Percentiles rank a stretch among this genome's conserved stretches.
Evolutionary conservation across 768 basidiomycete genomes (phyloP).

Genomic region (Hebeloma cylindrosporum): DNA sequence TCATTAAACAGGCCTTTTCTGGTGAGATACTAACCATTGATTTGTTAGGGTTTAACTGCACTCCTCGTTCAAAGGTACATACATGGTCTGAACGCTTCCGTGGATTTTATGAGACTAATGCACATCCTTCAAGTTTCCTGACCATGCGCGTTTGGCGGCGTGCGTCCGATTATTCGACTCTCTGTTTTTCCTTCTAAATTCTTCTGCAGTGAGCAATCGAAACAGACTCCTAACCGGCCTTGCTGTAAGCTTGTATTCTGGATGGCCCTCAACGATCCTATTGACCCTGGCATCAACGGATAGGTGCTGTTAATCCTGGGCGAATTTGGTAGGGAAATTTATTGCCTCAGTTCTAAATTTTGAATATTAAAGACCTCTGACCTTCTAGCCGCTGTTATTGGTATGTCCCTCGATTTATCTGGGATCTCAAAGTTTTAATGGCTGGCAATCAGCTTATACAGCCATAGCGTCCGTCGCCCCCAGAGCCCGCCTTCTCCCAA

Average conservation of each 20-base stretch:
- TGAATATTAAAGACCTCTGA: neutral
- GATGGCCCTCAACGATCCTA: neutral
- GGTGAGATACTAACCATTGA: too few relatives aligned
- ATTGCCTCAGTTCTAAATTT: neutral
- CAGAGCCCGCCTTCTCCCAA: neutral
- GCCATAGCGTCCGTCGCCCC: conserved; percentile 33
- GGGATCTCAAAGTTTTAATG: neutral
- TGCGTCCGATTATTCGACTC: conserved; percentile 13
- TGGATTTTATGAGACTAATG: neutral
- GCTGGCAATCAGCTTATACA: conserved; percentile 30
- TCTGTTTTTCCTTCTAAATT: conserved; percentile 2
- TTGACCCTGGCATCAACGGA: too few relatives aligned
- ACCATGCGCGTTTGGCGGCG: conserved; percentile 29
- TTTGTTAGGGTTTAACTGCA: conserved; percentile 24
- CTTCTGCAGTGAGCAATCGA: conserved; percentile 25
- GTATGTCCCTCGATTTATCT: conserved; percentile 10
- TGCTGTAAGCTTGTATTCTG: conserved; percentile 13
- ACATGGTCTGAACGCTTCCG: neutral
- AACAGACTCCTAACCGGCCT: conserved; percentile 21
- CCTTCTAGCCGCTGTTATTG: conserved; percentile 20
- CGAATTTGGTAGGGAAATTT: conserved; percentile 24
- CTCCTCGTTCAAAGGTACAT: conserved; percentile 28
- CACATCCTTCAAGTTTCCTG: conserved; percentile 25
- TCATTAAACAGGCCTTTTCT: too few relatives aligned
- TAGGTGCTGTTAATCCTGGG: conserved; percentile 24